phyloP scores from a whole-genome alignment of 345 rosid genomes.

The Salix dunnii region DNA sequence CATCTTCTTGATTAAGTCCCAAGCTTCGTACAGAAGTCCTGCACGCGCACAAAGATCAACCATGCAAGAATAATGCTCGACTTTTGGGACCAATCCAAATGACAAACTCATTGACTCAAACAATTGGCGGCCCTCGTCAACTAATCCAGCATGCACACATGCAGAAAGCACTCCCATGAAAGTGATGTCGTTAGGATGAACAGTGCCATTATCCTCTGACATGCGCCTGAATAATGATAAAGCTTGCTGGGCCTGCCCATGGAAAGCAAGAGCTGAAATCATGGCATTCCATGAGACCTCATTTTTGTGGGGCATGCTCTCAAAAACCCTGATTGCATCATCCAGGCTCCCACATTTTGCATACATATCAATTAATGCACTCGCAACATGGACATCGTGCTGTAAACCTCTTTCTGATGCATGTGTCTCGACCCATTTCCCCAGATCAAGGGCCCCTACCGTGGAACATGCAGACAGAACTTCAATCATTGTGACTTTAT shows the following conservation, averaged over 20 bases:
- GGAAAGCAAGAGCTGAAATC: conserved; percentile 42
- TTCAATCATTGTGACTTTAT: conserved; percentile 51
- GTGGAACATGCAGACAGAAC: conserved; percentile 78
- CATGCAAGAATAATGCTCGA: conserved; percentile 88
- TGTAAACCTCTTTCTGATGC: too few relatives aligned
- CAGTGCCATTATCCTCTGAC: conserved; percentile 36
- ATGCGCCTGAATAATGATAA: conserved; percentile 54
- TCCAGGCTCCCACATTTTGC: too few relatives aligned
- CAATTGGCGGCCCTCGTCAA: too few relatives aligned
- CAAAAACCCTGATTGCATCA: too few relatives aligned
- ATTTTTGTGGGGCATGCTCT: too few relatives aligned
- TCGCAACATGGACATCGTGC: too few relatives aligned
- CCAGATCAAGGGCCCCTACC: conserved; percentile 60
- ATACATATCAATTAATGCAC: too few relatives aligned
- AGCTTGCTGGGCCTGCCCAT: conserved; percentile 68
- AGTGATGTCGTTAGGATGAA: conserved; percentile 62
- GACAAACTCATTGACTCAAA: conserved; percentile 44
- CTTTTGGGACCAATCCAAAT: conserved; percentile 72
- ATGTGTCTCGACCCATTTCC: too few relatives aligned
- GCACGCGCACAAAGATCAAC: conserved; percentile 83
- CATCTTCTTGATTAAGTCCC: conserved; percentile 66
- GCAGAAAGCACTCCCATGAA: too few relatives aligned
- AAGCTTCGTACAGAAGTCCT: conserved; percentile 66
- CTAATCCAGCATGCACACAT: too few relatives aligned
- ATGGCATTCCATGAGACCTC: too few relatives aligned